Conservation (phyloP, 768 basidiomycete species). For the Podaxis mareebaensis region DNA sequence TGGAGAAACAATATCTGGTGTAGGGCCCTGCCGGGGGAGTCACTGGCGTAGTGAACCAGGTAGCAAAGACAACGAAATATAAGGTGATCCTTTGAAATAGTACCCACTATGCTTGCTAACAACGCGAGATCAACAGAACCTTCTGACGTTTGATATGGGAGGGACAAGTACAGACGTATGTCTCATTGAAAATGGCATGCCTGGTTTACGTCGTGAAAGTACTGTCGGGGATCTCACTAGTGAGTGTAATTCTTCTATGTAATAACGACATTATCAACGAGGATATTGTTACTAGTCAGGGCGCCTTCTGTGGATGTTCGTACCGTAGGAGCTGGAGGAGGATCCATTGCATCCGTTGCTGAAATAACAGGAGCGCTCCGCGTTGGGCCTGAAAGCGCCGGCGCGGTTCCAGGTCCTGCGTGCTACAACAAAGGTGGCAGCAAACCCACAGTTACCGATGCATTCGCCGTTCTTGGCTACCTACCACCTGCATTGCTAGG, state of each 20-base stretch:
- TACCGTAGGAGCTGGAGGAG: constrained; percentile 24
- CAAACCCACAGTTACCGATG: constrained; percentile 30
- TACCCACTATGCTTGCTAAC: background rate
- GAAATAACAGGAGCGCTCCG: constrained; percentile 28
- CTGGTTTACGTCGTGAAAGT: constrained; percentile 28
- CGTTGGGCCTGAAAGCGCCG: constrained; percentile 31
- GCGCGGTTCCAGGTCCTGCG: constrained; percentile 31
- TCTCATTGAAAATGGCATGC: constrained; percentile 29
- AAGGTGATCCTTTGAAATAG: constrained; percentile 6
- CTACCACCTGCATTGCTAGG: constrained; percentile 29
- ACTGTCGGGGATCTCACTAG: constrained; percentile 27
- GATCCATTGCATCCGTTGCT: constrained; percentile 22
- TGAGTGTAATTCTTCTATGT: background rate
- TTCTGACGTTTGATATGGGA: constrained; percentile 31
- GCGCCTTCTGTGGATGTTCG: constrained; percentile 30
- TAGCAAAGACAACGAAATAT: constrained; percentile 17
- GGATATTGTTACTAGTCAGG: constrained; percentile 18
- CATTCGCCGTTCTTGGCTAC: constrained; percentile 30
- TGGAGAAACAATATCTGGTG: background rate
- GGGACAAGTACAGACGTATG: constrained; percentile 31
- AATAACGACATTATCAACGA: background rate
- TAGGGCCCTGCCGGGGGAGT: constrained; percentile 31
- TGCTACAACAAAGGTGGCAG: constrained; percentile 30
- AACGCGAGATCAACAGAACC: constrained; percentile 19
- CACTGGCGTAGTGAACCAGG: constrained; percentile 25